A percentile compares a stretch with the other conserved stretches of the same genome.
phyloP scores from a whole-genome alignment of 2,329 filamentous ascomycete species.

The Hysterium pulicare region DNA sequence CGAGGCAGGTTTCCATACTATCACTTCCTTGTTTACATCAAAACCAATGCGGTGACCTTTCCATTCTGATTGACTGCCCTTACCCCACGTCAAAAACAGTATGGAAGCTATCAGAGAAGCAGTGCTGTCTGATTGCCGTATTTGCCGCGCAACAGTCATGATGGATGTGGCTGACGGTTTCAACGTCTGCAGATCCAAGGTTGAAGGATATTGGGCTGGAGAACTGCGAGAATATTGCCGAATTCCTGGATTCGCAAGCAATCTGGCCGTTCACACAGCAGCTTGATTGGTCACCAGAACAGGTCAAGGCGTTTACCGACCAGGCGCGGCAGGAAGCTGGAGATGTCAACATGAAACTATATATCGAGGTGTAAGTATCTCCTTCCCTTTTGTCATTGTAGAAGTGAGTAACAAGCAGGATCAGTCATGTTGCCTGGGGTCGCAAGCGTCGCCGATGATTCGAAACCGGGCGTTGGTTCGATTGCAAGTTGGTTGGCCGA shows the following conservation, averaged over 20 bases:
- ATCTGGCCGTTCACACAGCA: conserved; percentile 35
- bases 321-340: conserved; percentile 27
- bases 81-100: too few relatives aligned
- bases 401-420: neutral
- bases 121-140: too few relatives aligned
- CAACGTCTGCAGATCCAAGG: conserved; percentile 21
- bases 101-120: too few relatives aligned
- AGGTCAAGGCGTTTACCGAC: conserved; percentile 26
- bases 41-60: too few relatives aligned
- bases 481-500: too few relatives aligned
- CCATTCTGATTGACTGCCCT: too few relatives aligned
- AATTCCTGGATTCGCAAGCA: conserved; percentile 35
- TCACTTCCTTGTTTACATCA: neutral
- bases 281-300: conserved; percentile 28
- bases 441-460: conserved; percentile 26
- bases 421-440: conserved; percentile 31
- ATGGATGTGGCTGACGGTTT: conserved; percentile 6
- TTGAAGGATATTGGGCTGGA: conserved; percentile 29
- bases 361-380: conserved; percentile 34
- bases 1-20: too few relatives aligned
- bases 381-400: neutral
- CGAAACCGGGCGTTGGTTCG: too few relatives aligned
- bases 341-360: conserved; percentile 29
- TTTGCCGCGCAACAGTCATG: too few relatives aligned
- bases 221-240: conserved; percentile 25